Percentiles rank a stretch among this genome's conserved stretches.
Evolutionary conservation across 495 filamentous ascomycete genomes (phyloP).

Genomic region (Aspergillus sclerotiicarbonarius): DNA sequence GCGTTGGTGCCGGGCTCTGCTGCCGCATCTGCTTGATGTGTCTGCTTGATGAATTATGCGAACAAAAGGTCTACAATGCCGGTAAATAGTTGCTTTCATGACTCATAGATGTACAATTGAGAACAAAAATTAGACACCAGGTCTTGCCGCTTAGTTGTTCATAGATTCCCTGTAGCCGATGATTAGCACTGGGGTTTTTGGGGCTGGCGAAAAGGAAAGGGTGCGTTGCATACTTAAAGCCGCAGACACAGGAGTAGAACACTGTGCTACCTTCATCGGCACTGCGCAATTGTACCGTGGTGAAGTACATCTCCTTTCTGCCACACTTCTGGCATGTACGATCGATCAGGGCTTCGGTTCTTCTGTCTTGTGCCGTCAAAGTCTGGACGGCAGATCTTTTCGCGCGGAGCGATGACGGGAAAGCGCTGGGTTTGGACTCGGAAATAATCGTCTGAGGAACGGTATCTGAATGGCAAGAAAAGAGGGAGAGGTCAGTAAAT

Average conservation of each 20-base stretch:
- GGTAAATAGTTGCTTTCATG: slow-evolving; percentile 24
- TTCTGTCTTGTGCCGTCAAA: slow-evolving; percentile 72
- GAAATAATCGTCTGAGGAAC: slow-evolving; percentile 80
- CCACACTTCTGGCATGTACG: slow-evolving; percentile 79
- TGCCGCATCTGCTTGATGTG: slow-evolving; percentile 30
- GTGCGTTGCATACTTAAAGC: slow-evolving; percentile 63
- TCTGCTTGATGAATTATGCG: slow-evolving; percentile 33
- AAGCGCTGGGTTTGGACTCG: slow-evolving; percentile 76
- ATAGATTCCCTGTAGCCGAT: slow-evolving; percentile 35
- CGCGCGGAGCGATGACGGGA: slow-evolving; percentile 81
- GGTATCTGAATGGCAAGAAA: slow-evolving; percentile 55
- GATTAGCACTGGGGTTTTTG: too few species aligned
- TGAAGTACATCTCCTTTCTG: slow-evolving; percentile 77
- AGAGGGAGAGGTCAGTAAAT: slow-evolving; percentile 1
- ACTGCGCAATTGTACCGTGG: slow-evolving; percentile 80
- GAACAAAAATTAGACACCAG: slow-evolving; percentile 18
- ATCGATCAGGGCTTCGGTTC: slow-evolving; percentile 69
- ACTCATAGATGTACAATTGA: slow-evolving; percentile 23
- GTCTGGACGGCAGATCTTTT: slow-evolving; percentile 84
- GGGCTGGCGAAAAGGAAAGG: too few species aligned
- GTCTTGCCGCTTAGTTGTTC: slow-evolving; percentile 36
- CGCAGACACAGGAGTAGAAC: slow-evolving; percentile 83
- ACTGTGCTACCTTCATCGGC: slow-evolving; percentile 94
- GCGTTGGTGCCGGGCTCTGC: slow-evolving; percentile 71
- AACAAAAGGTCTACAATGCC: slow-evolving; percentile 24